Base-by-base conservation (phyloP, 805 yeast genomes). In the Nakazawaea wickerhamii region DNA sequence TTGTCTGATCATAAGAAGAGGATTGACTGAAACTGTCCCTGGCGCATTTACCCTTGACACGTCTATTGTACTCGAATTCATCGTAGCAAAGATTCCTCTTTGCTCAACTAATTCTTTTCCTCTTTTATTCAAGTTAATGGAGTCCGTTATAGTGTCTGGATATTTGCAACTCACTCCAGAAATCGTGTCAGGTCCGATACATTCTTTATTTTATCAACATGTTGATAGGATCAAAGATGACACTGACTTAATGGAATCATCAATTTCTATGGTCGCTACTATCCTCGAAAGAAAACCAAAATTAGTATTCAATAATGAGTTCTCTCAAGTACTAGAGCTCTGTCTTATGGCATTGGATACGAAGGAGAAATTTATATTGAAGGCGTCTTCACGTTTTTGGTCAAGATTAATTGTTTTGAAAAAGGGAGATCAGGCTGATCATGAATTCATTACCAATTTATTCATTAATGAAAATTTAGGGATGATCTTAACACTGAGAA, bases 11-110 rank as follows among this genome's bases (percentile, higher is more conserved):
- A 68, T 87, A 49, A 79, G 76, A 50, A 51, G 64, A 13, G 95
- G 95, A 1, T 59, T 87, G 13, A 60, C 75, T 3, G 95, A 87
- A 52, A 56, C 67, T 3, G 58, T 77, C 4, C 66, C 73, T 15
- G 89, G 89, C 0, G 86, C 93, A 0, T 85, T 84, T 58, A 79
- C 73, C 8, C 71, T 84, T 45, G 60, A 63, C 0, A 46, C 66
- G 3, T 58, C 59, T 0, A 55, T 64, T 0, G 65, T 78, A 5
- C 43, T 77, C 22, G 57, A 61, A 46, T 77, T 65, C 47, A 66
- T 66, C 23, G 34, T 55, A 39, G 39, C 60, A 53, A 40, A 50
- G 34, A 23, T 50, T 40, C 36, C 56, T 14, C 27, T 49, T 43
- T 47, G 65, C 51, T 52, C 59, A 52, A 14, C 48, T 22, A 48